phyloP scores from a whole-genome alignment of 2,329 filamentous ascomycete genomes.

The Aschersonia sp. region DNA sequence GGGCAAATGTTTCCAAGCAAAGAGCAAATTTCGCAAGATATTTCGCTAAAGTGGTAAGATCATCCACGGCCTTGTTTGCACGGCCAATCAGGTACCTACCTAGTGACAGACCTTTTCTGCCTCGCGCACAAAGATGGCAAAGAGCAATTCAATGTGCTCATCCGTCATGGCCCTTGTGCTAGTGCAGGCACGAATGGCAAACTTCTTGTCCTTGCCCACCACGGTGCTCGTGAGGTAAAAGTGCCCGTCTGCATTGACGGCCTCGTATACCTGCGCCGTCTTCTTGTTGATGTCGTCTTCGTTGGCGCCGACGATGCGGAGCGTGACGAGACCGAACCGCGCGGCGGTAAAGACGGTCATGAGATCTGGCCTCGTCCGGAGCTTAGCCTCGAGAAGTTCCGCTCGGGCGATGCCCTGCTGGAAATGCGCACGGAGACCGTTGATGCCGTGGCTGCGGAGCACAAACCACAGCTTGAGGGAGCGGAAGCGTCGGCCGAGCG shows the following conservation, averaged over 20 bases:
- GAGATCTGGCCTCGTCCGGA: constrained; percentile 47
- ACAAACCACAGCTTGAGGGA: constrained; percentile 94
- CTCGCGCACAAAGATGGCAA: constrained; percentile 53
- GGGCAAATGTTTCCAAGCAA: no score
- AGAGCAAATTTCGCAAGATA: background rate
- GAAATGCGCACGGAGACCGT: constrained; percentile 61
- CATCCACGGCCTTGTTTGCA: background rate
- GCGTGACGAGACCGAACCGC: constrained; percentile 64
- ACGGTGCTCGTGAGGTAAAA: constrained; percentile 73
- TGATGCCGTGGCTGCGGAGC: constrained; percentile 64
- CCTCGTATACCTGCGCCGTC: constrained; percentile 63
- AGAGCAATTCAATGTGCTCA: constrained; percentile 59
- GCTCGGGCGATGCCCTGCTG: constrained; percentile 52
- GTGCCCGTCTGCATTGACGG: constrained; percentile 57
- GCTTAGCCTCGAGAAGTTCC: constrained; percentile 50
- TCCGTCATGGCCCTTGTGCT: constrained; percentile 52
- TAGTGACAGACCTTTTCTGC: constrained; percentile 33
- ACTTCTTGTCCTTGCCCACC: constrained; percentile 43
- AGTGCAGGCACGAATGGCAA: constrained; percentile 71
- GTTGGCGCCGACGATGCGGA: constrained; percentile 37
- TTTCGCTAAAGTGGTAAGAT: background rate
- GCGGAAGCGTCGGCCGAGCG: constrained; percentile 76
- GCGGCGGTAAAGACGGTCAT: constrained; percentile 65
- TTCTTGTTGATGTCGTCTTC: constrained; percentile 45
- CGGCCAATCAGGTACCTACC: background rate